A percentile compares a stretch with the other conserved stretches of the same genome.
Conservation (phyloP, 2,329 filamentous ascomycete species). For the Exophiala mesophila region DNA sequence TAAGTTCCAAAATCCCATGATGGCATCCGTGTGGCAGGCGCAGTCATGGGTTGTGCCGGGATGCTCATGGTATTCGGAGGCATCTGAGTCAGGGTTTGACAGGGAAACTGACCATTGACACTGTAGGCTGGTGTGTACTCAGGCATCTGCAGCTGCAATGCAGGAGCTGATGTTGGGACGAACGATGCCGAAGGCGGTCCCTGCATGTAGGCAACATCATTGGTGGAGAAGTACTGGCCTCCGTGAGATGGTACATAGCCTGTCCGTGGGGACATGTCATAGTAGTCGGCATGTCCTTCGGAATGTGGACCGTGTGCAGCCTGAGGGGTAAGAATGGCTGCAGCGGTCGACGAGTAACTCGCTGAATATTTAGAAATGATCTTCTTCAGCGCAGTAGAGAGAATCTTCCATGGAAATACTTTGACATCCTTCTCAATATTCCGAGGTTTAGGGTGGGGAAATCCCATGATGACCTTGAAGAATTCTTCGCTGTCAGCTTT, state of each 20-base stretch:
- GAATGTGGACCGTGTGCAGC: constrained; percentile 37
- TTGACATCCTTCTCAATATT: constrained; percentile 99
- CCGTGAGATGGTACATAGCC: constrained; percentile 29
- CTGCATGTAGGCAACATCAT: constrained; percentile 15
- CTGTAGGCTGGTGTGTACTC: constrained; percentile 16
- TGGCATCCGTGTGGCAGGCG: constrained; percentile 30
- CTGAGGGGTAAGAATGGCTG: constrained; percentile 37
- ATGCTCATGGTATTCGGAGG: constrained; percentile 21
- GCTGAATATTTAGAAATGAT: constrained; percentile 95
- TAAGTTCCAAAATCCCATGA: constrained; percentile 38
- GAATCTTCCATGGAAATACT: constrained; percentile 93
- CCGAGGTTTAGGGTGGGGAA: constrained; percentile 87
- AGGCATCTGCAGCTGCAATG: constrained; percentile 24
- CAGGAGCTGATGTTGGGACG: constrained; percentile 14
- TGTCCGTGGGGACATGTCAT: constrained; percentile 43
- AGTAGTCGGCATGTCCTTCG: constrained; percentile 44
- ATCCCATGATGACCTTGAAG: constrained; percentile 98
- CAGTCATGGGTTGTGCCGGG: constrained; percentile 25
- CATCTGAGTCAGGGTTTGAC: constrained; percentile 15
- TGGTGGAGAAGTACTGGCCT: constrained; percentile 7
- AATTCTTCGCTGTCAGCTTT: constrained; percentile 92
- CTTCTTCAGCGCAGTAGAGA: constrained; percentile 85
- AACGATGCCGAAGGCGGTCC: constrained; percentile 13
- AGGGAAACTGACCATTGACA: constrained; percentile 18
- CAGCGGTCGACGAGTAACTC: constrained; percentile 63